These are phyloP conservation scores for Aspergillus homomorphus DNA, from an alignment of 495 filamentous ascomycete genomes.

Conservation along the genomic window DNA sequence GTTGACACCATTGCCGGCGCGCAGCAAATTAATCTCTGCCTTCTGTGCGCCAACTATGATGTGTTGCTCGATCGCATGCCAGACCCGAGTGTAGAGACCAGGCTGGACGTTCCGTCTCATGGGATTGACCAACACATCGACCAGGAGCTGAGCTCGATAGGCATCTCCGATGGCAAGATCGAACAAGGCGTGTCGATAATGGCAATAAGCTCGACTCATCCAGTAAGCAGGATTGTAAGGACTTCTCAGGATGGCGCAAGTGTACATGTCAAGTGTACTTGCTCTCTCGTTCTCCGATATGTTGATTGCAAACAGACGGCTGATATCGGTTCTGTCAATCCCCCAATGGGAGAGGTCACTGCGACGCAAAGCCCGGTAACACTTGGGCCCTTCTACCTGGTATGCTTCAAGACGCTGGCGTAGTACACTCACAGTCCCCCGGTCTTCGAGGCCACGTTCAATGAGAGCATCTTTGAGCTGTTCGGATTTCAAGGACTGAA, in stretches of 20 bases:
- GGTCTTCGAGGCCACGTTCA: neutral
- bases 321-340: conserved; percentile 10
- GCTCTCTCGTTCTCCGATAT: conserved; percentile 5
- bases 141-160: conserved; percentile 73
- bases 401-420: neutral
- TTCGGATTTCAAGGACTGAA: neutral
- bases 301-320: conserved; percentile 13
- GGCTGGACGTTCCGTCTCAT: conserved; percentile 17
- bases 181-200: conserved; percentile 69
- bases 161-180: conserved; percentile 82
- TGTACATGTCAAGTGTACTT: conserved; percentile 33
- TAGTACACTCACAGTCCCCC: neutral
- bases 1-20: conserved; percentile 23
- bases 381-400: neutral
- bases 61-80: conserved; percentile 34
- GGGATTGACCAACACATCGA: conserved; percentile 25
- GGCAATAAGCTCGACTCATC: conserved; percentile 63
- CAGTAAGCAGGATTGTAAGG: conserved; percentile 74
- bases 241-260: conserved; percentile 30
- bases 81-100: conserved; percentile 28
- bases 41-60: conserved; percentile 13
- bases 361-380: conserved; percentile 14
- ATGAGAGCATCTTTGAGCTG: neutral
- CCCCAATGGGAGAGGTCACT: conserved; percentile 27
- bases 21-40: conserved; percentile 10